Evolutionary conservation across 1,284 basidiomycete genomes (phyloP).

Genomic region (Waitea zeae): DNA sequence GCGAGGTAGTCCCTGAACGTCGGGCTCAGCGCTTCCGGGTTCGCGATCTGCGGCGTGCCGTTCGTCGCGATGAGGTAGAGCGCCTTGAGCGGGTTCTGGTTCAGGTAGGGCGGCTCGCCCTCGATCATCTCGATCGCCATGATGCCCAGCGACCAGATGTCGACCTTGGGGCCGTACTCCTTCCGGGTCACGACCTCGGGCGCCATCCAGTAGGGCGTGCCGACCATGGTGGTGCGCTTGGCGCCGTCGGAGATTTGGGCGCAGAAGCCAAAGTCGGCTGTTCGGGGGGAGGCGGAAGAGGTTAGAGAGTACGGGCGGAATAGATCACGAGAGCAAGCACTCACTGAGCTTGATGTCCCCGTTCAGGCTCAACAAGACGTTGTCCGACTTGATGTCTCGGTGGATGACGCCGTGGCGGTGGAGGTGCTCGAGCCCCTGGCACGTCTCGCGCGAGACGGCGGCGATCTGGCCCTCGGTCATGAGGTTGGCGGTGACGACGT

Average conservation of each 20-base stretch:
- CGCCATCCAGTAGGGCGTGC: slow-evolving; percentile 99
- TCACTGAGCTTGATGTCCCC: slow-evolving; percentile 95
- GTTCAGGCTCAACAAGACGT: slow-evolving; percentile 80
- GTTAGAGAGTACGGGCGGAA: neutral
- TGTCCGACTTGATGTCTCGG: slow-evolving; percentile 88
- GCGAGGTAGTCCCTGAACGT: slow-evolving; percentile 88
- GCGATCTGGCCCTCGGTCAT: slow-evolving; percentile 96
- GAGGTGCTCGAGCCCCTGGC: slow-evolving; percentile 34
- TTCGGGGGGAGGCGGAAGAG: slow-evolving; percentile 3
- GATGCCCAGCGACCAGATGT: slow-evolving; percentile 97
- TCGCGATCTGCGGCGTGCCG: slow-evolving; percentile 93
- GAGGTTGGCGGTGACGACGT: slow-evolving; percentile 92
- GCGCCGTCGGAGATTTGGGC: slow-evolving; percentile 90
- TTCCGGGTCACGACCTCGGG: slow-evolving; percentile 97
- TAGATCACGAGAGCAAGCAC: slow-evolving; percentile 23
- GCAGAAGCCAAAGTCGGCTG: slow-evolving; percentile 98
- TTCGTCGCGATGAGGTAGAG: slow-evolving; percentile 96
- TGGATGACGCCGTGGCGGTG: slow-evolving; percentile 43
- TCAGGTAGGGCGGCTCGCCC: slow-evolving; percentile 94
- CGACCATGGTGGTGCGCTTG: slow-evolving; percentile 99
- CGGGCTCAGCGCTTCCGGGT: slow-evolving; percentile 77
- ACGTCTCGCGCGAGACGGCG: slow-evolving; percentile 71
- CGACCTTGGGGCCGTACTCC: slow-evolving; percentile 97
- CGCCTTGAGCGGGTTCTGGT: slow-evolving; percentile 92
- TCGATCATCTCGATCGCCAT: slow-evolving; percentile 99